phyloP scores from a whole-genome alignment of 2,329 filamentous ascomycete genomes.

The Boeremia exigua region DNA sequence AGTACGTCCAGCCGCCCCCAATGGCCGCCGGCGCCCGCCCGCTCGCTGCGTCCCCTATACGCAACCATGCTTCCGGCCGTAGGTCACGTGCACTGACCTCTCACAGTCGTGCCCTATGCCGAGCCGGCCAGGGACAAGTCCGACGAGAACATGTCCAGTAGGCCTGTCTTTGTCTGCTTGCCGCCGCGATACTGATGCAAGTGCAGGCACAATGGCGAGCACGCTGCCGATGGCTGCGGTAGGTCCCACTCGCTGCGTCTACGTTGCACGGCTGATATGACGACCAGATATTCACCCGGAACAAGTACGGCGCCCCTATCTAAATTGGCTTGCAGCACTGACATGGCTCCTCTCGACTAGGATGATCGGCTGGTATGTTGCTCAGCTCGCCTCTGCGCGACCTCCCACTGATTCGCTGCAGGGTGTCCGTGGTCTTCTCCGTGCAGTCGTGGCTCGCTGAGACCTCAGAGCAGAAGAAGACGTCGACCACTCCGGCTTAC shows the following conservation, averaged over 20 bases:
- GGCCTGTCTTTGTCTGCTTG: conserved; percentile 24
- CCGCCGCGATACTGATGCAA: conserved; percentile 6
- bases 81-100: conserved; percentile 40
- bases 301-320: conserved; percentile 65
- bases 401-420: conserved; percentile 42
- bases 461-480: conserved; percentile 70
- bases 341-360: conserved; percentile 47
- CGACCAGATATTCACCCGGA: conserved; percentile 81
- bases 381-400: conserved; percentile 14
- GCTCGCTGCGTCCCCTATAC: conserved; percentile 6
- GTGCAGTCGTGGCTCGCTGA: conserved; percentile 80
- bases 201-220: conserved; percentile 67
- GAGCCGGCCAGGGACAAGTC: conserved; percentile 71
- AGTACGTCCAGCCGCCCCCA: conserved; percentile 58
- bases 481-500: conserved; percentile 70
- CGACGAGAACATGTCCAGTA: conserved; percentile 73
- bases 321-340: conserved; percentile 22
- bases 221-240: conserved; percentile 93
- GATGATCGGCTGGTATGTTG: conserved; percentile 67
- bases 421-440: conserved; percentile 76
- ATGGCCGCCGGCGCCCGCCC: neutral
- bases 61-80: conserved; percentile 12
- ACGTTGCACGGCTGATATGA: conserved; percentile 38
- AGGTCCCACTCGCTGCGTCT: conserved; percentile 42
- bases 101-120: conserved; percentile 83